Evolutionary conservation across 202 grass and related monocot species (phyloP).

Genomic region (Saccharum hybrid): DNA sequence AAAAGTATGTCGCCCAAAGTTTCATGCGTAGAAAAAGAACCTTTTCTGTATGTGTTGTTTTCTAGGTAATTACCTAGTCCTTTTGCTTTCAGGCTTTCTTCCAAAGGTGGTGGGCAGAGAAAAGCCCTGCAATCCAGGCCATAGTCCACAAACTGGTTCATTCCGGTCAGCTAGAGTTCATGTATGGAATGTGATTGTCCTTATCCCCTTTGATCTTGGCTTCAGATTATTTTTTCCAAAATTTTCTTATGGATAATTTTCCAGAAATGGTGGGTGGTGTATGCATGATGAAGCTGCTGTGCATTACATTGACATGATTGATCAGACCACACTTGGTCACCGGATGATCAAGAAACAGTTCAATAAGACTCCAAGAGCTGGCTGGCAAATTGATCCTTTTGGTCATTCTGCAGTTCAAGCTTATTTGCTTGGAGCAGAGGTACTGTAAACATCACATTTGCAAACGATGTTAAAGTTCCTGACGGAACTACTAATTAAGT

Average conservation of each 20-base stretch:
- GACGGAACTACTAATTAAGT: background rate
- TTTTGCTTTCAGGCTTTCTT: constrained; percentile 77
- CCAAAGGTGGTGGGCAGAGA: constrained; percentile 95
- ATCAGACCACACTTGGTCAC: constrained; percentile 95
- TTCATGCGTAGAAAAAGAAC: background rate
- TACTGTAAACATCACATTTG: constrained; percentile 50
- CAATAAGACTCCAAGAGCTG: constrained; percentile 76
- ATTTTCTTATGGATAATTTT: constrained; percentile 18
- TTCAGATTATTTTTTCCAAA: background rate
- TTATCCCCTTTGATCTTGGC: constrained; percentile 22
- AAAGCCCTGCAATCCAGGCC: constrained; percentile 70
- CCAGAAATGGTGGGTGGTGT: constrained; percentile 96
- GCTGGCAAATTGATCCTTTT: constrained; percentile 99
- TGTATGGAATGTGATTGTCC: constrained; percentile 57
- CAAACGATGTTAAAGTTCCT: background rate
- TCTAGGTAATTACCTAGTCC: background rate
- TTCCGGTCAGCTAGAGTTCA: constrained; percentile 90
- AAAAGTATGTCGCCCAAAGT: background rate
- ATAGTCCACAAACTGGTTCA: constrained; percentile 68
- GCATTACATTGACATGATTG: constrained; percentile 98
- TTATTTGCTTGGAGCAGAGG: constrained; percentile 92
- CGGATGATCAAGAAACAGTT: constrained; percentile 83
- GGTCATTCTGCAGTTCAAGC: constrained; percentile 89
- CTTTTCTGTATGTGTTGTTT: constrained; percentile 26
- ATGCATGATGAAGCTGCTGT: constrained; percentile 96